Evolutionary conservation across 2,329 filamentous ascomycete species (phyloP), one percentile per base, ranked within the genome.

Genomic region (Thyridium curvatum): DNA sequence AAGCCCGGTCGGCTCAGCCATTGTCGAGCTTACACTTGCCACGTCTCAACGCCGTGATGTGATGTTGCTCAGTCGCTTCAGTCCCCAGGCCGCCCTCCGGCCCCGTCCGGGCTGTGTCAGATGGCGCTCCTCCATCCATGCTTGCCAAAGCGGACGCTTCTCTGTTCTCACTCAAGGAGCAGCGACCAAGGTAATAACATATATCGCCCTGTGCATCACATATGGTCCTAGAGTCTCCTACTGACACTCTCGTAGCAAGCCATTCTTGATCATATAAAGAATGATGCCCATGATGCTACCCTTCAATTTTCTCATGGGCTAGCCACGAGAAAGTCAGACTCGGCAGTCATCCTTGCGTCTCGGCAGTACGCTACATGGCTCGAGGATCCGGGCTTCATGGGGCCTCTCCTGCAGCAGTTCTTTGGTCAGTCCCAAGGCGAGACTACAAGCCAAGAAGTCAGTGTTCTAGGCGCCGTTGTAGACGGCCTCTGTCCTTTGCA

Each of bases 381-480:
- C 4, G 63, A 69, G 8, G 64, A 76, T 40, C 46, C 53, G 9
- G 42, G 35, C 10, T 68, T 68, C 35, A 49, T 68, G 46, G 47
- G 55, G 1, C 38, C 39, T 4, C 41, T 67, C 12, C 48, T 68
- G 13, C 35, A 37, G 35, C 42, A 37, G 12, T 45, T 61, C 35
- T 39, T 45, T 43, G 18, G 29, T 45, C 17, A 36, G 30, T 2
- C 34, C 36, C n/a, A 32, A 15, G 12, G 12, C n/a, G 7, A 29
- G 39, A 13, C 12, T 28, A 6, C 21, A 10, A 10, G 6, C 21
- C 21, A 35, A 12, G 49, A 61, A 17, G 58, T 77, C 28, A 61
- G 71, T 43, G 58, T 80, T 8, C 46, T 82, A 12, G 62, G 64
- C 17, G 79, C 71, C 12, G 70, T 78, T 4, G 69, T 79, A 18